These are phyloP conservation scores for Gossypium sturtianum DNA, from an alignment of 345 rosid species.

Conservation along the genomic window DNA sequence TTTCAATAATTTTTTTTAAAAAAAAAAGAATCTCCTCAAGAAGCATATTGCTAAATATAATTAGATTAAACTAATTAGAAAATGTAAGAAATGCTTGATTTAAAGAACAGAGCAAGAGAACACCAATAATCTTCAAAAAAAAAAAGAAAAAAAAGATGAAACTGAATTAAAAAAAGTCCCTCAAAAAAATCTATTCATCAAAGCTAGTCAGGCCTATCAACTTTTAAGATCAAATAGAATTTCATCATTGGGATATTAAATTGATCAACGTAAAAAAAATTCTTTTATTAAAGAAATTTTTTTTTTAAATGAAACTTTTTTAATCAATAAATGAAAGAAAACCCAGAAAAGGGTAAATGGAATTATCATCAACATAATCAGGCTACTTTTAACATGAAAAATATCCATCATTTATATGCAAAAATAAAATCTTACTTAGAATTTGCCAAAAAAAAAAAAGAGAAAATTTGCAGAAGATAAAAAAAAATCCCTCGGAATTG, in stretches of 20 bases:
- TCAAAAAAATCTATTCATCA: background rate
- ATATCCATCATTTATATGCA: background rate
- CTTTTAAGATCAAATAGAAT: background rate
- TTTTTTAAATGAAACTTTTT: background rate
- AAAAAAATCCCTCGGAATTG: background rate
- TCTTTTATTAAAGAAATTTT: too few relatives aligned
- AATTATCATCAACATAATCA: background rate
- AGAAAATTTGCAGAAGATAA: background rate
- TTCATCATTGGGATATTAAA: background rate
- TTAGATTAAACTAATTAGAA: too few relatives aligned
- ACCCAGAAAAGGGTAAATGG: background rate
- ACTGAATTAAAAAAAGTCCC: background rate
- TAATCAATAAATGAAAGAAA: background rate
- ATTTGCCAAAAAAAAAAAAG: background rate
- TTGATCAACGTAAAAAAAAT: background rate
- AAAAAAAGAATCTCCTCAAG: background rate
- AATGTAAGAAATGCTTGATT: too few relatives aligned
- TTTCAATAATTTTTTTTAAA: background rate
- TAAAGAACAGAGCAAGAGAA: background rate
- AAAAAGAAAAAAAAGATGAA: background rate
- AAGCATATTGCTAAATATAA: too few relatives aligned
- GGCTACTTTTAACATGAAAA: slow-evolving; percentile 3
- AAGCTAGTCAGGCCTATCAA: slow-evolving; percentile 4
- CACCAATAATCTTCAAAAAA: background rate
- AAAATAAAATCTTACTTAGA: background rate